These are phyloP conservation scores for Catharanthus roseus DNA, from an alignment of 257 asterid species.

Conservation along the genomic window DNA sequence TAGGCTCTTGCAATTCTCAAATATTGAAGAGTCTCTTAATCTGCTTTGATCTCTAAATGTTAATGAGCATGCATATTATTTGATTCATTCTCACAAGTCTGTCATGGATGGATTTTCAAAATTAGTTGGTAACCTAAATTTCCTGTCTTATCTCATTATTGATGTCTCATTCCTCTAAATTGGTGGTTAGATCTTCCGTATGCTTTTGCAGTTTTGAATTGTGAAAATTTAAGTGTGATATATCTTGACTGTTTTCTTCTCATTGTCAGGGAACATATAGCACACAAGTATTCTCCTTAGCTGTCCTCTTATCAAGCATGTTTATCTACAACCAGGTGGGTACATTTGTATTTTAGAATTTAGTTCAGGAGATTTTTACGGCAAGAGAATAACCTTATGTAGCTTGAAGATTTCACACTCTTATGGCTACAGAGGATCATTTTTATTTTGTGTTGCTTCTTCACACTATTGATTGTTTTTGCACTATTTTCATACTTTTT, in stretches of 20 bases:
- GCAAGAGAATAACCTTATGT: slow-evolving; percentile 5
- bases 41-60: background rate
- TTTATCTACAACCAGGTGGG: slow-evolving; percentile 92
- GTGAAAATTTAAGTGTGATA: background rate
- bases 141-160: background rate
- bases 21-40: background rate
- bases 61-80: background rate
- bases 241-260: slow-evolving; percentile 3
- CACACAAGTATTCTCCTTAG: slow-evolving; percentile 93
- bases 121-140: background rate
- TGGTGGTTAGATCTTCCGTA: background rate
- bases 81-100: background rate
- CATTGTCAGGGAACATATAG: slow-evolving; percentile 91
- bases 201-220: background rate
- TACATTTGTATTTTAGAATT: background rate
- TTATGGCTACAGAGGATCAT: background rate
- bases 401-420: background rate
- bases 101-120: background rate
- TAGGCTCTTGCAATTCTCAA: background rate
- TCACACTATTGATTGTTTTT: background rate
- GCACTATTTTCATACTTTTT: background rate
- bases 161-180: background rate
- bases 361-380: background rate
- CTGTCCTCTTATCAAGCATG: slow-evolving; percentile 96
- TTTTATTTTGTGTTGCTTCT: background rate